phyloP scores from a whole-genome alignment of 2,329 filamentous ascomycete species.

The Keithomyces neogunnii region DNA sequence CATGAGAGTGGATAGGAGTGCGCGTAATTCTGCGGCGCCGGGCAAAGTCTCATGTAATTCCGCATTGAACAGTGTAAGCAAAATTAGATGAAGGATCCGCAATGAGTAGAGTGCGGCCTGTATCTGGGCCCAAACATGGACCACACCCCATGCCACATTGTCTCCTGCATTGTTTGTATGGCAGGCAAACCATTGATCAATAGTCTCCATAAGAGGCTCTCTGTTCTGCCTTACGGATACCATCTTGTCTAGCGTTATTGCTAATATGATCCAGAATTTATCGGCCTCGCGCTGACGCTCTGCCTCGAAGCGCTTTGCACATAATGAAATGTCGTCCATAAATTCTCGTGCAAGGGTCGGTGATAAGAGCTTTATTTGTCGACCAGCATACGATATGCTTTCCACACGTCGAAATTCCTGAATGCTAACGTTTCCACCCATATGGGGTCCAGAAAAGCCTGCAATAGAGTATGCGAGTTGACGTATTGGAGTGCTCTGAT shows the following conservation, averaged over 20 bases:
- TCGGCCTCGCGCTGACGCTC: conserved; percentile 10
- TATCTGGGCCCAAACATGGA: conserved; percentile 54
- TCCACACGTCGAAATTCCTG: conserved; percentile 30
- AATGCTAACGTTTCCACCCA: conserved; percentile 9
- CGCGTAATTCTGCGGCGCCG: conserved; percentile 7
- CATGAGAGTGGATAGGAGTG: conserved; percentile 17
- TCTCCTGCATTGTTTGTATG: neutral
- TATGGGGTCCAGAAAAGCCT: neutral
- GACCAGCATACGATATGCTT: conserved; percentile 18
- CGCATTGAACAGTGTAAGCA: conserved; percentile 7
- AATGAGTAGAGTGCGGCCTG: conserved; percentile 55
- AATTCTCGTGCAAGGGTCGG: neutral
- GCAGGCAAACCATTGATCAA: neutral
- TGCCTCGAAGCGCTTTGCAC: neutral
- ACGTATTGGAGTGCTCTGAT: conserved; percentile 39
- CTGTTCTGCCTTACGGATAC: conserved; percentile 19
- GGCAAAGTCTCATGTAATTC: neutral
- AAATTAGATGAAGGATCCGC: conserved; percentile 34
- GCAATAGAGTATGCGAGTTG: conserved; percentile 45
- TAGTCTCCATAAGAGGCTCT: neutral
- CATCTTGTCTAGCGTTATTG: conserved; percentile 16
- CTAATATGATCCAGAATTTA: conserved; percentile 15
- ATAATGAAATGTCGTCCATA: conserved; percentile 12
- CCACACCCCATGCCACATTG: conserved; percentile 41
- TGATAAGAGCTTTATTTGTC: conserved; percentile 13